Base-by-base conservation (phyloP, 345 rosid genomes). In the Bruguiera sexangula region DNA sequence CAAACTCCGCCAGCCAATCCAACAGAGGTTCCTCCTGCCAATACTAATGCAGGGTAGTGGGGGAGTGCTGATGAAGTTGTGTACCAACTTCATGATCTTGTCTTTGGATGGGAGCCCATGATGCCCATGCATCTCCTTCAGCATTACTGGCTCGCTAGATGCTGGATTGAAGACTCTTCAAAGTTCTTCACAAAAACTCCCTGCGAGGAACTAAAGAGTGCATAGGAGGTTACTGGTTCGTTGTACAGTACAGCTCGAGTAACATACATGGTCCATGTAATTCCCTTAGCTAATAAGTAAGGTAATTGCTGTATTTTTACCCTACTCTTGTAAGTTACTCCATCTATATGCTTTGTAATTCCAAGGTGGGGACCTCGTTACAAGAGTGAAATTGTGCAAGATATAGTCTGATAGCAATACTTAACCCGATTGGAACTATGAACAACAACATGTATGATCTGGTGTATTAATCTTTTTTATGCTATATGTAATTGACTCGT, bases 1-100 rank as follows among this genome's bases (percentile, higher is more conserved):
- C 90, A 82, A 74, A 87, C 90, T 57, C 89, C 90, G 30, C 86
- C 94, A 32, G 11, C 79, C 22, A 81, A 75, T 71, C 39, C 83
- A 22, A 2, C 81, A 3, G 85, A 89, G 62, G 76, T 63, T 24
- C 84, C 83, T 31, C 56, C 82, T 48, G 70, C 79, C 46, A 71
- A 79, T 60, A 60, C 79, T 67, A 62, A 81, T 2, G 74, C 77
- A 36, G 75, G 71, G 48, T 87, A 74, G 84, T 58, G 16, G 31
- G 63, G 22, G 32, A 66, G 2, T 63, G 36, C 52, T 11, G n/a
- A 48, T 19, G 46, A 62, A 20, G 22, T 30, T 29, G 27, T 66
- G 37, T 19, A 21, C 50, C 50, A 55, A 65, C 15, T 61, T n/a
- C 8, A 31, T 61, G 27, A 27, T 30, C 60, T 39, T 51, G 63